Evolutionary conservation across 2,329 filamentous ascomycete species (phyloP).

Genomic region (Pseudocercospora cruenta): DNA sequence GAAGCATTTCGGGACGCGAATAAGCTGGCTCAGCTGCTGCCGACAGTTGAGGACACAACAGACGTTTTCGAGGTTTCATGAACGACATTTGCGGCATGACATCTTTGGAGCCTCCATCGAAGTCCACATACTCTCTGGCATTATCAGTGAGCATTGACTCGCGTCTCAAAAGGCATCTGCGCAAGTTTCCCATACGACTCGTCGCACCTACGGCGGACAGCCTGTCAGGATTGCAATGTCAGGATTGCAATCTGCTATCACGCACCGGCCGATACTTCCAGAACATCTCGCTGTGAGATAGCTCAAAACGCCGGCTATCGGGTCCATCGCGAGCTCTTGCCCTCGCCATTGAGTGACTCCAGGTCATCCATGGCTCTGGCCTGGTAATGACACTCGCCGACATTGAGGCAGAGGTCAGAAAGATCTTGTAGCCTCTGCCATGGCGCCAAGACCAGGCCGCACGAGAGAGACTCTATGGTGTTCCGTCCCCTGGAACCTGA

Average conservation of each 20-base stretch:
- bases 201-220: not conserved
- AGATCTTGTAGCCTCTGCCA: too few species aligned
- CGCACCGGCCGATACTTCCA: not conserved
- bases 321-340: not conserved
- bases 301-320: not conserved
- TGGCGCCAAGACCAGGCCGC: too few species aligned
- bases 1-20: slow-evolving; percentile 80
- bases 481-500: too few species aligned
- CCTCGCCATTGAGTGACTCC: not conserved
- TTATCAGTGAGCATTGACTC: not conserved
- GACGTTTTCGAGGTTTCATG: slow-evolving; percentile 52
- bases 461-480: too few species aligned
- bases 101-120: too few species aligned
- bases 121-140: not conserved
- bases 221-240: not conserved
- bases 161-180: not conserved
- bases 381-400: not conserved
- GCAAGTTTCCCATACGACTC: not conserved
- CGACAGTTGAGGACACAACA: slow-evolving; percentile 68
- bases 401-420: not conserved
- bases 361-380: not conserved
- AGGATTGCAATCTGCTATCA: not conserved
- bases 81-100: slow-evolving; percentile 1
- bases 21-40: slow-evolving; percentile 69
- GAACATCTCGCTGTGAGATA: not conserved